A percentile compares a stretch with the other conserved stretches of the same genome.
Evolutionary conservation across 805 yeast species (phyloP).

Genomic region (Yamadazyma phyllophila): DNA sequence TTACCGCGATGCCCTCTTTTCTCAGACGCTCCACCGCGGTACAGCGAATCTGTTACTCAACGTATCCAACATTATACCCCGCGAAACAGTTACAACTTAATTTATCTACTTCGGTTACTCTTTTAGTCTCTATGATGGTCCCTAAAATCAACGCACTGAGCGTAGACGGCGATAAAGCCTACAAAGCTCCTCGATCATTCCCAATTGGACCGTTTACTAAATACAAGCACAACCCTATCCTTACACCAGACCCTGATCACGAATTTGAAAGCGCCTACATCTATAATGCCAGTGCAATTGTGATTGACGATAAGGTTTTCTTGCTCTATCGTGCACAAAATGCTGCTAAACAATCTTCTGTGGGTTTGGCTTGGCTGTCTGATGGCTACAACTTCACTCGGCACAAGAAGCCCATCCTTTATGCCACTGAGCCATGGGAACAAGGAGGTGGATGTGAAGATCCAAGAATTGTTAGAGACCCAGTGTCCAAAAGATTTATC

Average conservation of each 20-base stretch:
- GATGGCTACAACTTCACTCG: constrained; percentile 36
- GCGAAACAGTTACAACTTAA: neutral
- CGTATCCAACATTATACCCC: neutral
- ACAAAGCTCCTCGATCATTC: constrained; percentile 32
- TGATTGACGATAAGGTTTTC: constrained; percentile 34
- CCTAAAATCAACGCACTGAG: constrained; percentile 28
- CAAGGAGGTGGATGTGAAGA: constrained; percentile 43
- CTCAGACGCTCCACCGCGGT: too few relatives aligned
- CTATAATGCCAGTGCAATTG: constrained; percentile 44
- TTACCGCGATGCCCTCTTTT: too few relatives aligned
- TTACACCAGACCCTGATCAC: constrained; percentile 34
- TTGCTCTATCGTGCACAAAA: constrained; percentile 41
- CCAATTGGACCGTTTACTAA: constrained; percentile 42
- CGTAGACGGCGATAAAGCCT: constrained; percentile 28
- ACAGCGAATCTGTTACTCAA: too few relatives aligned
- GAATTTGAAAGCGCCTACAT: constrained; percentile 40
- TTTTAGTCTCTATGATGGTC: constrained; percentile 18
- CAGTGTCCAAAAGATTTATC: constrained; percentile 31
- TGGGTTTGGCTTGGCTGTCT: constrained; percentile 42
- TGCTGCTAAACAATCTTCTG: constrained; percentile 27
- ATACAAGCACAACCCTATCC: constrained; percentile 36
- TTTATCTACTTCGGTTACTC: too few relatives aligned
- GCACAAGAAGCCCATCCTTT: constrained; percentile 29
- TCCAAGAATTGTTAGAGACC: constrained; percentile 41
- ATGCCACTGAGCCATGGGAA: constrained; percentile 40